phyloP scores from a whole-genome alignment of 1,139 yeast species.

The Insectozyma bohioensis region DNA sequence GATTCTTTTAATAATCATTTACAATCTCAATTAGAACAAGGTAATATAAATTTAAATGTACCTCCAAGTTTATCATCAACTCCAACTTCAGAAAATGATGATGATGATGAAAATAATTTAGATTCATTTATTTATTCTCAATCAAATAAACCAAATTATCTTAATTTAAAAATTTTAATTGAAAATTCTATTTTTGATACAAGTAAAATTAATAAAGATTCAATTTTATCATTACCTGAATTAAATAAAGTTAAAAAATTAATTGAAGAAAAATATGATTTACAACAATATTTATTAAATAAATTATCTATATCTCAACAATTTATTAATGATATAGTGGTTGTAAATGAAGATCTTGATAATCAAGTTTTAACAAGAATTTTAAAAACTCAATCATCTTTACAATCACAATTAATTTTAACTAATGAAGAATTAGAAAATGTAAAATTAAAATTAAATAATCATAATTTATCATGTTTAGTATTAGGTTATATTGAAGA shows the following conservation, averaged over 20 bases:
- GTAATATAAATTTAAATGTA: constrained; percentile 21
- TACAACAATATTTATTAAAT: constrained; percentile 32
- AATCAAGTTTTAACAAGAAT: constrained; percentile 29
- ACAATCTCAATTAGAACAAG: constrained; percentile 34
- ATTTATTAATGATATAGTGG: constrained; percentile 31
- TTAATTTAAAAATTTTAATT: constrained; percentile 42
- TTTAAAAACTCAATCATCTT: constrained; percentile 32
- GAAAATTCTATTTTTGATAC: constrained; percentile 47
- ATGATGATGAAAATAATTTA: constrained; percentile 15
- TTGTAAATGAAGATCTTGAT: constrained; percentile 21
- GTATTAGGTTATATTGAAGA: constrained; percentile 49
- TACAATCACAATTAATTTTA: constrained; percentile 32
- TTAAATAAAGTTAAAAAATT: constrained; percentile 28
- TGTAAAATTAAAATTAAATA: constrained; percentile 28
- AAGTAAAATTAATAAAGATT: constrained; percentile 34
- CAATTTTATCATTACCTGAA: constrained; percentile 34
- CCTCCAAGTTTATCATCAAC: constrained; percentile 22
- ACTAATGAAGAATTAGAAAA: constrained; percentile 32
- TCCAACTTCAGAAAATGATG: constrained; percentile 16
- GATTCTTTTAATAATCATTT: constrained; percentile 39
- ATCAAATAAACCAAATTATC: constrained; percentile 28
- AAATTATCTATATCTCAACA: constrained; percentile 36
- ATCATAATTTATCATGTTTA: constrained; percentile 46
- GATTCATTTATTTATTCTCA: constrained; percentile 19
- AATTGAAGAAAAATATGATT: constrained; percentile 33